These are phyloP conservation scores for Nitzschia inconspicua DNA, from an alignment of 108 stramenopile species.

Conservation along the genomic window DNA sequence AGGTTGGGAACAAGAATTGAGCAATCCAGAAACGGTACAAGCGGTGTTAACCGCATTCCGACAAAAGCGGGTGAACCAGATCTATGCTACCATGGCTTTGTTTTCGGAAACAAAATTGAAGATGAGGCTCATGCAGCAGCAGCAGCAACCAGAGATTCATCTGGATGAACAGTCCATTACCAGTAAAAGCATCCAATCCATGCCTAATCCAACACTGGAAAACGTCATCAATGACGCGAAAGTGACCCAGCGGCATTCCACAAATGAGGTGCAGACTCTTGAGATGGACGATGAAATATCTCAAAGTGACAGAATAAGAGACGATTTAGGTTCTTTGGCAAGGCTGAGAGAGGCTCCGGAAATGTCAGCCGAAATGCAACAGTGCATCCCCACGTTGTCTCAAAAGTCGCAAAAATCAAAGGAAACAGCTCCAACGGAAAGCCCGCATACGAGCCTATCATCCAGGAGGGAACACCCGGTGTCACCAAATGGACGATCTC, in stretches of 20 bases:
- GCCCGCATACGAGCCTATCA: too few relatives aligned
- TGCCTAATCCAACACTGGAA: too few relatives aligned
- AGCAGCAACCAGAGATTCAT: not conserved
- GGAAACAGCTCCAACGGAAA: too few relatives aligned
- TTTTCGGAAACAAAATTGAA: conserved; percentile 1
- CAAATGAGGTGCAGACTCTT: not conserved
- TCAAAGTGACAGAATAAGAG: not conserved
- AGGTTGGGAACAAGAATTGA: not conserved
- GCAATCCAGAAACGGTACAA: not conserved
- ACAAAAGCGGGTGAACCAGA: not conserved
- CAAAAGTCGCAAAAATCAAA: too few relatives aligned
- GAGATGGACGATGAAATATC: not conserved
- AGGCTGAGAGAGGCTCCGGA: too few relatives aligned
- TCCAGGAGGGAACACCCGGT: too few relatives aligned
- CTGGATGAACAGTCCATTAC: not conserved
- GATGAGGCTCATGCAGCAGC: too few relatives aligned
- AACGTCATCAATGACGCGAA: not conserved
- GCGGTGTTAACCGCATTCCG: not conserved
- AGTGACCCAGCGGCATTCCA: not conserved
- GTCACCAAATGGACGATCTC: too few relatives aligned
- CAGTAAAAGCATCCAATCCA: too few relatives aligned
- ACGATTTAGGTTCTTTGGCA: too few relatives aligned
- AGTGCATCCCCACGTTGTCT: too few relatives aligned
- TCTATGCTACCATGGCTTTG: conserved; percentile 1
- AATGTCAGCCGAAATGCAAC: too few relatives aligned